Evolutionary conservation across 2,329 filamentous ascomycete genomes (phyloP).

Genomic region (Fusarium torulosum): DNA sequence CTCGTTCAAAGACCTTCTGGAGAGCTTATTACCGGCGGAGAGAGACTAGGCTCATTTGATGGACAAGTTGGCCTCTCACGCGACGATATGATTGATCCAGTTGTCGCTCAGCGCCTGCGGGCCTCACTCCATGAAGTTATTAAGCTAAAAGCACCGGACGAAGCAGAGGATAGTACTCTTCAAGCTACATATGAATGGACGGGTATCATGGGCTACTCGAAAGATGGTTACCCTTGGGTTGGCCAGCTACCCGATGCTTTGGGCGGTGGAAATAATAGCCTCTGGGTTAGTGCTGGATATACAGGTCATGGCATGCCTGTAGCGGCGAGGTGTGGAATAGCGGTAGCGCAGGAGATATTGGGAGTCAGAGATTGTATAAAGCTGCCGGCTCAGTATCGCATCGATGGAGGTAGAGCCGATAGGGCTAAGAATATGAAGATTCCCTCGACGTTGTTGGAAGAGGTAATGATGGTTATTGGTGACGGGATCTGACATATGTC

Average conservation of each 20-base stretch:
- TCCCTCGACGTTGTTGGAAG: constrained; percentile 45
- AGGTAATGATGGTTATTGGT: constrained; percentile 43
- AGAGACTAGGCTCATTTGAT: constrained; percentile 67
- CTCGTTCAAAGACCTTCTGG: constrained; percentile 75
- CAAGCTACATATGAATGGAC: constrained; percentile 76
- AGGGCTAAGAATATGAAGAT: constrained; percentile 39
- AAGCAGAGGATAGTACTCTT: constrained; percentile 60
- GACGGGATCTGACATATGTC: constrained; percentile 4
- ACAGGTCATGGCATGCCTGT: constrained; percentile 84
- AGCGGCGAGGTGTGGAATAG: constrained; percentile 74
- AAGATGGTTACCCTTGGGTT: constrained; percentile 78
- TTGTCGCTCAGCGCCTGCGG: constrained; percentile 68
- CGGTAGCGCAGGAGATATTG: constrained; percentile 71
- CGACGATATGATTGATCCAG: constrained; percentile 68
- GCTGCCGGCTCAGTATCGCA: constrained; percentile 59
- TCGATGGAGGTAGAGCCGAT: constrained; percentile 52
- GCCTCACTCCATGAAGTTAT: constrained; percentile 57
- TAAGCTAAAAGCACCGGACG: constrained; percentile 54
- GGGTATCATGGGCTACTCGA: constrained; percentile 82
- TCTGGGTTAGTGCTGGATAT: constrained; percentile 76
- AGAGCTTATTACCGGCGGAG: constrained; percentile 78
- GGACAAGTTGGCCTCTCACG: constrained; percentile 66
- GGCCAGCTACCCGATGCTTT: constrained; percentile 70
- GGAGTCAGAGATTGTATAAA: constrained; percentile 55
- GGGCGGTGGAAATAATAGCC: constrained; percentile 60